Percentiles rank a stretch among this genome's conserved stretches.
phyloP scores from a whole-genome alignment of 75 land plant species.

The Picea glauca region DNA sequence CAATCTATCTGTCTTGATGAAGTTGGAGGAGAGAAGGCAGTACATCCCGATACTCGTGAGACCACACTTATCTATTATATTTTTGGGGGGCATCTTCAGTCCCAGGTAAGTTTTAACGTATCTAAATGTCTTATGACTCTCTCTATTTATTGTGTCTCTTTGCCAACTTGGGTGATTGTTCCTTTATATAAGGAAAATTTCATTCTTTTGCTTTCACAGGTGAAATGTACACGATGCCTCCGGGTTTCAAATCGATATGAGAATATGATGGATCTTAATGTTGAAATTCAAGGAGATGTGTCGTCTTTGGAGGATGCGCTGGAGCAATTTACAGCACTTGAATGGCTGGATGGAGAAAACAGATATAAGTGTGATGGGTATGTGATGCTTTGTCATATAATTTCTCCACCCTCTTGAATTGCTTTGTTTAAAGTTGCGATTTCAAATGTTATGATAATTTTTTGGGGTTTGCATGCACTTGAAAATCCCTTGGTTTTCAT shows the following conservation, averaged over 20 bases:
- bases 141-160: not conserved
- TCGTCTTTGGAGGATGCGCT: slow-evolving; percentile 87
- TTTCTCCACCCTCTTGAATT: not conserved
- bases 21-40: slow-evolving; percentile 80
- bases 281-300: slow-evolving; percentile 90
- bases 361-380: slow-evolving; percentile 97
- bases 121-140: not conserved
- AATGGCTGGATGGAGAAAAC: slow-evolving; percentile 93
- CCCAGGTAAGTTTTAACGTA: slow-evolving; percentile 49
- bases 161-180: not conserved
- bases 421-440: not conserved
- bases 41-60: slow-evolving; percentile 67
- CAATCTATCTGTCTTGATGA: slow-evolving; percentile 88
- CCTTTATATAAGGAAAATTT: not conserved
- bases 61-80: slow-evolving; percentile 91
- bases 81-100: slow-evolving; percentile 93
- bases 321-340: slow-evolving; percentile 68
- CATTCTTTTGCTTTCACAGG: slow-evolving; percentile 35
- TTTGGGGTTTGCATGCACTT: not conserved
- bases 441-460: not conserved
- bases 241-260: slow-evolving; percentile 71
- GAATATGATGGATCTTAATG: slow-evolving; percentile 91
- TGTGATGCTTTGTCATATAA: not conserved
- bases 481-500: not conserved
- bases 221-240: slow-evolving; percentile 65